Conservation (phyloP, 73 alveolate species). For the Stentor roeselii region DNA sequence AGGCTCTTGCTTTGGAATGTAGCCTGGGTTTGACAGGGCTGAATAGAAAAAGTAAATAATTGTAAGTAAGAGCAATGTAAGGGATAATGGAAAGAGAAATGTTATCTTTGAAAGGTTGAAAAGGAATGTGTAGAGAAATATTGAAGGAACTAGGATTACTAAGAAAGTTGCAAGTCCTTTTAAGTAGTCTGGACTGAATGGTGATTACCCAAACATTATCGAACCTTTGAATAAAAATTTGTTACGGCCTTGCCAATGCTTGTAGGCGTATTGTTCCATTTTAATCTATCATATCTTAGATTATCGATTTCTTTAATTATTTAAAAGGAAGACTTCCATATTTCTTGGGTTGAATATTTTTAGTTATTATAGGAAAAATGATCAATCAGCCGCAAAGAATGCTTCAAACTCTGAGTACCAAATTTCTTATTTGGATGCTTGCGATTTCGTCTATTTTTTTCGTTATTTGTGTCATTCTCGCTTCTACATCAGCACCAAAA, state of each 20-base stretch:
- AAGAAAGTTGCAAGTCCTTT: constrained; percentile 2
- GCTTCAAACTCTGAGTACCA: background rate
- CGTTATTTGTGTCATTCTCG: background rate
- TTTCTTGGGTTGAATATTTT: background rate
- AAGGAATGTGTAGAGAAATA: background rate
- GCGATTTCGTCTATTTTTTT: background rate
- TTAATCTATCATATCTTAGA: no score
- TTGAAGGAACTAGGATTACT: constrained; percentile 2
- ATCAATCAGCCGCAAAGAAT: background rate
- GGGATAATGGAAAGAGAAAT: background rate
- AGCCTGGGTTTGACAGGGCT: constrained; percentile 26
- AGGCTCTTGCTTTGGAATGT: constrained; percentile 24
- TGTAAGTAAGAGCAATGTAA: background rate
- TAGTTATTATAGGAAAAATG: background rate
- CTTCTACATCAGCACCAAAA: no score
- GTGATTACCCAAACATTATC: background rate
- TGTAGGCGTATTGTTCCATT: background rate
- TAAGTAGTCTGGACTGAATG: background rate
- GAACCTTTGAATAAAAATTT: constrained; percentile 15
- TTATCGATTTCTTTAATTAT: background rate
- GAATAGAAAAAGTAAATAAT: background rate
- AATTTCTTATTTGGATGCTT: background rate
- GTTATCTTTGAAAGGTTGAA: background rate
- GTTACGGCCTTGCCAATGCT: constrained; percentile 10
- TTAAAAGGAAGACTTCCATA: background rate